These are phyloP conservation scores for Amphichorda felina DNA, from an alignment of 2,329 filamentous ascomycete species.

Conservation along the genomic window DNA sequence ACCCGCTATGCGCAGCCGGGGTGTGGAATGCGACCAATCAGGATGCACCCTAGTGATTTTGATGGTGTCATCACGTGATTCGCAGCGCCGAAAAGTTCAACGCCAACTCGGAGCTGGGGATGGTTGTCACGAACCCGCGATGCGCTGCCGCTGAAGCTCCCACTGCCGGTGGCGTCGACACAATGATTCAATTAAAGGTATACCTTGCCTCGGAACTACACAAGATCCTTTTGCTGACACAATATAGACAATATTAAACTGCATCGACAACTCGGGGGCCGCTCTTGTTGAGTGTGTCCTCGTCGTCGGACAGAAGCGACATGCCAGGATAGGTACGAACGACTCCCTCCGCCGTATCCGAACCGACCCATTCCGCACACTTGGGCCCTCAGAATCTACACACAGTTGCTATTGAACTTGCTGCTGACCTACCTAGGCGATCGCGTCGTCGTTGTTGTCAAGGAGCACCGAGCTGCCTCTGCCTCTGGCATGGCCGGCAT, in stretches of 20 bases:
- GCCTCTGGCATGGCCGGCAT: constrained; percentile 61
- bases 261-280: constrained; percentile 99
- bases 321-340: constrained; percentile 72
- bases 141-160: constrained; percentile 7
- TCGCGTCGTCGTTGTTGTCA: constrained; percentile 92
- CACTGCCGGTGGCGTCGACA: constrained; percentile 20
- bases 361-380: not conserved
- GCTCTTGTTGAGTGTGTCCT: constrained; percentile 94
- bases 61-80: no score
- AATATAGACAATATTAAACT: constrained; percentile 82
- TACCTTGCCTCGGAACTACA: no score
- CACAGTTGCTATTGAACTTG: not conserved
- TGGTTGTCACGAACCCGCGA: not conserved
- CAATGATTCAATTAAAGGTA: constrained; percentile 89
- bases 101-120: constrained; percentile 3
- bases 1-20: not conserved
- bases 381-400: no score
- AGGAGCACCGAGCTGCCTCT: constrained; percentile 80
- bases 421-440: constrained; percentile 53
- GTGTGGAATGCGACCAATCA: not conserved
- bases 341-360: not conserved
- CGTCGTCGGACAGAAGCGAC: constrained; percentile 80
- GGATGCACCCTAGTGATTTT: no score
- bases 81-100: constrained; percentile 4
- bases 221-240: constrained; percentile 5